Conservation (phyloP, 305 asterid species). For the Fraxinus angustifolia region DNA sequence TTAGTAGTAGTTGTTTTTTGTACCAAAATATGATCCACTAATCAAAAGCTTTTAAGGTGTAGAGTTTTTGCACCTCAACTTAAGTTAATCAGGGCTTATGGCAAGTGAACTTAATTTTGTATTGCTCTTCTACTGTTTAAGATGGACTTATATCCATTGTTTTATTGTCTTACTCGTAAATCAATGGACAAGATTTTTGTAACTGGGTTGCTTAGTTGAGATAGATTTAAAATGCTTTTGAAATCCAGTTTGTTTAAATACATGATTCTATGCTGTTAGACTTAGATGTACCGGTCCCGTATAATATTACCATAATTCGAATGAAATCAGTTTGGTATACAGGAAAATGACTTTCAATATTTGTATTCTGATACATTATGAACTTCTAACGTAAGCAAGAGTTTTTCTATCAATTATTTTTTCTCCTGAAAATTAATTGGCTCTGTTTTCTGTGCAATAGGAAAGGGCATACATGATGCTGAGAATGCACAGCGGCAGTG, state of each 20-base stretch:
- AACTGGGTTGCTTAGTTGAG: not conserved
- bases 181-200: not conserved
- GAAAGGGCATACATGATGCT: constrained; percentile 98
- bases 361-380: not conserved
- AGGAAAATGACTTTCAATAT: not conserved
- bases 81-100: not conserved
- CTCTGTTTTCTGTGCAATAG: constrained; percentile 32
- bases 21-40: not conserved
- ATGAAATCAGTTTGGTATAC: not conserved
- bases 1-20: not conserved
- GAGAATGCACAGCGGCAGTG: constrained; percentile 66
- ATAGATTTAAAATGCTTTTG: not conserved
- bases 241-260: not conserved
- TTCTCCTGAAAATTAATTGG: not conserved
- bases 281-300: not conserved
- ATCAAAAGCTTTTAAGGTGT: not conserved
- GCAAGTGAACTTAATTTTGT: not conserved
- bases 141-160: not conserved
- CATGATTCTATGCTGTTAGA: not conserved
- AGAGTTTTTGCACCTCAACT: not conserved
- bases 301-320: not conserved
- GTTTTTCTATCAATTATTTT: not conserved
- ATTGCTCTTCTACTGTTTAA: not conserved
- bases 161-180: not conserved
- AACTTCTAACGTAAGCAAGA: not conserved